Evolutionary conservation across 2,329 filamentous ascomycete species (phyloP).

Genomic region (Ascochyta fabae): DNA sequence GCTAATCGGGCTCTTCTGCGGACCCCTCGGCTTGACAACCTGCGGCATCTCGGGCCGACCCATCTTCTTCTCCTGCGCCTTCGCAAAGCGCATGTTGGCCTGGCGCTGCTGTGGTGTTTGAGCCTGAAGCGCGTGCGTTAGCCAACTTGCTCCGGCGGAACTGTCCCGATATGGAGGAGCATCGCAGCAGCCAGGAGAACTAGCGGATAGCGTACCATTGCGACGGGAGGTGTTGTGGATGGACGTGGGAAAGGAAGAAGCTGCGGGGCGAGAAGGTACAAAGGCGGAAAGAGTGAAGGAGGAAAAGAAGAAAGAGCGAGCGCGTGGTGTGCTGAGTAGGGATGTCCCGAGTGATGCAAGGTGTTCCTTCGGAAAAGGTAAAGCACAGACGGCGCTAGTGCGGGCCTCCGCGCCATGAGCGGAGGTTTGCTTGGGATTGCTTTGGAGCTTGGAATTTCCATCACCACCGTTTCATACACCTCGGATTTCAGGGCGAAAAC

Average conservation of each 20-base stretch:
- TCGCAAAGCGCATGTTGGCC: slow-evolving; percentile 79
- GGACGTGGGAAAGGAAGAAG: background rate
- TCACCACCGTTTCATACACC: background rate
- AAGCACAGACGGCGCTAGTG: slow-evolving; percentile 27
- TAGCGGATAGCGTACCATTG: slow-evolving; percentile 24
- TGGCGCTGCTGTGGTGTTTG: slow-evolving; percentile 86
- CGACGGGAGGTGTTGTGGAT: background rate
- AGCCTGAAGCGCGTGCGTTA: slow-evolving; percentile 57
- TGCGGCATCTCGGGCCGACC: slow-evolving; percentile 64
- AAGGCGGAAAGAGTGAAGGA: background rate
- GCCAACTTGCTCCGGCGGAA: background rate
- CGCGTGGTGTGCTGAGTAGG: background rate
- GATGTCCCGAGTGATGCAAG: slow-evolving; percentile 37
- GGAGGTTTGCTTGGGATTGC: slow-evolving; percentile 29
- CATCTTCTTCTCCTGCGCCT: slow-evolving; percentile 73
- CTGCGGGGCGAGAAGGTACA: background rate
- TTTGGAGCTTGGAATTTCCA: background rate
- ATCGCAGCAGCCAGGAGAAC: slow-evolving; percentile 1
- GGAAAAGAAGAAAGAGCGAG: slow-evolving; percentile 7
- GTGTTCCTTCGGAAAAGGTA: slow-evolving; percentile 35
- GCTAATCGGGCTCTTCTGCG: slow-evolving; percentile 61
- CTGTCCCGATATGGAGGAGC: slow-evolving; percentile 9
- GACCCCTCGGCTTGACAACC: slow-evolving; percentile 58
- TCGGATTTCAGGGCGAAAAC: background rate
- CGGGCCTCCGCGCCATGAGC: slow-evolving; percentile 7